Evolutionary conservation across 495 filamentous ascomycete species (phyloP), one percentile per base, ranked within the genome.

Genomic region (Cercophora scortea): DNA sequence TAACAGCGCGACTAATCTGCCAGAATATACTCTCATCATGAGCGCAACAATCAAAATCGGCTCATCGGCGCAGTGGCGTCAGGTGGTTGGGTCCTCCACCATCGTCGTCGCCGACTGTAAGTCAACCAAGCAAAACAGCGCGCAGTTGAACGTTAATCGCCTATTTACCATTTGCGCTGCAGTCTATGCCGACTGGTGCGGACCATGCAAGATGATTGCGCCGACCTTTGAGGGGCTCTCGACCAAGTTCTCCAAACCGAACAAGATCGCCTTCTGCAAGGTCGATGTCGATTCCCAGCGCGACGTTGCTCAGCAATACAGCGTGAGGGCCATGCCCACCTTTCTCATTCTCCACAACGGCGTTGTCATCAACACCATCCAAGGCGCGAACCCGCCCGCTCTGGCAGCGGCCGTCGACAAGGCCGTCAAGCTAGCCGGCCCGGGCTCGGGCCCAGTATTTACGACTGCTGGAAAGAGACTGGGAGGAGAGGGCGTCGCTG

Each of bases 271-370:
- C 16, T 86, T 86, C 65, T 73, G 67, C 53, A 86, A 86, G 60
- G 72, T 83, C 60, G 71, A 86, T 61, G 79, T 81, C 55, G 82
- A 85, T 62, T 68, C 57, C 47, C 79, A 78, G 52, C 62, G 71
- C 42, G 73, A 79, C n/a, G 69, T 85, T 41, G 76, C 82, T 10
- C 58, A 70, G 42, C 60, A 68, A 54, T 82, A 83, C 59, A 62
- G 69, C 49, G 74, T 85, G 39, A 61, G 66, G 57, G 85, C 83
- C 25, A 83, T 89, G 79, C 91, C 91, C 1, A 95, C 90, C 45
- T 95, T 96, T 74, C 77, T 95, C 52, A 78, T 95, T 56, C 86
- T 96, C 73, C 86, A 91, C 68, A 80, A 81, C 59, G 83, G 86
- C 53, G 74, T 78, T 51, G 80, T 86, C 47, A 79, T 81, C 51